These are phyloP conservation scores for Colletotrichum orbiculare DNA, from an alignment of 2,329 filamentous ascomycete genomes.

Conservation along the genomic window DNA sequence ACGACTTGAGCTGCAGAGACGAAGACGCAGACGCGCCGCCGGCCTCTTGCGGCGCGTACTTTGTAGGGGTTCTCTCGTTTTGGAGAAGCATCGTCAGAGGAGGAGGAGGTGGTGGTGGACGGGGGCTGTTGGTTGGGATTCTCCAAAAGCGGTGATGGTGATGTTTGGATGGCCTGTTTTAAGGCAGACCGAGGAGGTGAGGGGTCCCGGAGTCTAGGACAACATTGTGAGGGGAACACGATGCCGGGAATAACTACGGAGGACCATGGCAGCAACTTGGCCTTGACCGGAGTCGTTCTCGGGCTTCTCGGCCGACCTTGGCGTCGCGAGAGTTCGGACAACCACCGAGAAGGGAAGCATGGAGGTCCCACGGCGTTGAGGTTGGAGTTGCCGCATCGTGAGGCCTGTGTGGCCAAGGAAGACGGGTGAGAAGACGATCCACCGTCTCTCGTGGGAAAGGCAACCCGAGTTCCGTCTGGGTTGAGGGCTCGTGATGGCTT, in stretches of 20 bases:
- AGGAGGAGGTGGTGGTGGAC: too few relatives aligned
- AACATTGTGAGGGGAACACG: too few relatives aligned
- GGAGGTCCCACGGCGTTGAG: not conserved
- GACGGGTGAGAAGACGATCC: not conserved
- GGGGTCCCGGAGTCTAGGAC: not conserved
- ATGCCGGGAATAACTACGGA: slow-evolving; percentile 4
- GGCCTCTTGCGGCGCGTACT: slow-evolving; percentile 29
- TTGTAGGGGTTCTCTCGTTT: slow-evolving; percentile 25
- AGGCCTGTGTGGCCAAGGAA: not conserved
- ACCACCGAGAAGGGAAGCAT: not conserved
- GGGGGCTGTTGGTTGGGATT: not conserved
- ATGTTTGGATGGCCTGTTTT: too few relatives aligned
- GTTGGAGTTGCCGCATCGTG: slow-evolving; percentile 4
- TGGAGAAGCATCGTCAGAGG: slow-evolving; percentile 27
- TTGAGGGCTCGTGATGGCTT: not conserved
- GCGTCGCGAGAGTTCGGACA: not conserved
- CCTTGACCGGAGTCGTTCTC: not conserved
- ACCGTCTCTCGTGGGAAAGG: slow-evolving; percentile 13
- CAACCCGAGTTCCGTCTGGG: not conserved
- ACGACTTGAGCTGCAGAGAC: slow-evolving; percentile 29
- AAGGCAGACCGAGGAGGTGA: not conserved
- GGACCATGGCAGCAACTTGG: too few relatives aligned
- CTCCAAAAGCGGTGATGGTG: not conserved
- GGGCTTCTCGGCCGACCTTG: slow-evolving; percentile 9
- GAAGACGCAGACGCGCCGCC: slow-evolving; percentile 1